These are phyloP conservation scores for Acer campestre DNA, from an alignment of 345 rosid genomes.

Conservation along the genomic window DNA sequence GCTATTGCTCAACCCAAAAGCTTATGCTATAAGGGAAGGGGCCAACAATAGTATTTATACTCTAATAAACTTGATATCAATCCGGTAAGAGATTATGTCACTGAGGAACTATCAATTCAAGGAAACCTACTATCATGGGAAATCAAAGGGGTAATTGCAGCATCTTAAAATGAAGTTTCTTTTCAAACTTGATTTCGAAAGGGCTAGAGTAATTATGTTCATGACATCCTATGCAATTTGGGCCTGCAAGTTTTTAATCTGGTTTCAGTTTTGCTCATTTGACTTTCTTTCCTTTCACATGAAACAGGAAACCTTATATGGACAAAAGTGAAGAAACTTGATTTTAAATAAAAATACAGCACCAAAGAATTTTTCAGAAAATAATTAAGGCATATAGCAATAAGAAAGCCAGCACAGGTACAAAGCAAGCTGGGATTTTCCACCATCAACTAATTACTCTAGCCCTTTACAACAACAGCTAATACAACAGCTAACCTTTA, in stretches of 20 bases:
- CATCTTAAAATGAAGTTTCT: background rate
- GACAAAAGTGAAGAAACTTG: background rate
- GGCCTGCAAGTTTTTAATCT: background rate
- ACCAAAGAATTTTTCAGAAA: background rate
- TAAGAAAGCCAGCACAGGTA: too few species aligned
- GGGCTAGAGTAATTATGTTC: background rate
- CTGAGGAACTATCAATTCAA: background rate
- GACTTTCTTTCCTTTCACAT: background rate
- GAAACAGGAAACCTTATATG: background rate
- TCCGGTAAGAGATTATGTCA: background rate
- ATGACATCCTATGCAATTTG: background rate
- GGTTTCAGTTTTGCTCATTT: background rate
- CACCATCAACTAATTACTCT: background rate
- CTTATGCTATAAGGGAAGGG: too few species aligned
- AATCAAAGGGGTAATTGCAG: background rate
- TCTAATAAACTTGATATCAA: background rate
- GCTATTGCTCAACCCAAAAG: too few species aligned
- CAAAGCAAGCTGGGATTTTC: background rate
- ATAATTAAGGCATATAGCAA: background rate
- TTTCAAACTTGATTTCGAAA: constrained; percentile 1
- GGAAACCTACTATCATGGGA: background rate
- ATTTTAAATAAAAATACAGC: background rate
- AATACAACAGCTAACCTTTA: constrained; percentile 57
- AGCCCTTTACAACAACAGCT: too few species aligned
- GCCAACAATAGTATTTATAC: too few species aligned